A percentile compares a stretch with the other conserved stretches of the same genome.
These are phyloP conservation scores for Calocybe indica DNA, from an alignment of 768 basidiomycete species.

Conservation along the genomic window DNA sequence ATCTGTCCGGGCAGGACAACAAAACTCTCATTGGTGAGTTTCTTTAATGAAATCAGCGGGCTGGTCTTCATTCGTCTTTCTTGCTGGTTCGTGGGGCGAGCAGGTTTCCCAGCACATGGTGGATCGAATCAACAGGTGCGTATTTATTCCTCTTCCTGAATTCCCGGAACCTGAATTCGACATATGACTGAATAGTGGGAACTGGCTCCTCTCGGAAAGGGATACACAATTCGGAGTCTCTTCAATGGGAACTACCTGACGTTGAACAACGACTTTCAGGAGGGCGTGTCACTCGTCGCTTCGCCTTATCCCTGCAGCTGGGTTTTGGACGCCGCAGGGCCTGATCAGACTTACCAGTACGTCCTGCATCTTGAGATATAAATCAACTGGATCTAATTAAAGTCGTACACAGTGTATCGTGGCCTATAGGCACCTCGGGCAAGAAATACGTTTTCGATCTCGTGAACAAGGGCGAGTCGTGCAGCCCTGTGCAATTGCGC, in stretches of 20 bases:
- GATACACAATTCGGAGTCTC: conserved; percentile 23
- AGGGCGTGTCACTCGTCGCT: conserved; percentile 14
- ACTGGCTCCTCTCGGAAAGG: conserved; percentile 20
- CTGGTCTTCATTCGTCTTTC: no score
- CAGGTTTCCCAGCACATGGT: conserved; percentile 13
- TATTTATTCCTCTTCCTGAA: background rate
- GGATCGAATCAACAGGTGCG: conserved; percentile 23
- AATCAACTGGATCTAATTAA: background rate
- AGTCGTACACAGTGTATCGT: background rate
- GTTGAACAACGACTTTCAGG: conserved; percentile 14
- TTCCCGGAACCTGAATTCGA: no score
- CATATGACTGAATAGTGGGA: conserved; percentile 17
- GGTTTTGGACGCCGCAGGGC: conserved; percentile 16
- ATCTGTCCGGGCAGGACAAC: background rate
- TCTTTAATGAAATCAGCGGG: no score
- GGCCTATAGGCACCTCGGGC: background rate
- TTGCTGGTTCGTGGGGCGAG: conserved; percentile 4
- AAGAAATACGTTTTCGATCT: background rate
- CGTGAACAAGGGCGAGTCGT: no score
- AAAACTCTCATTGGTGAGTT: background rate
- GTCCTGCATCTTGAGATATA: background rate
- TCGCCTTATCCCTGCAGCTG: conserved; percentile 25
- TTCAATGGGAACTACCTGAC: conserved; percentile 21
- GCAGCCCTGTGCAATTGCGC: no score
- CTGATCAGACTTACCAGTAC: conserved; percentile 17